Conservation (phyloP, 2,329 filamentous ascomycete species). For the Amesomyces nigricolor region DNA sequence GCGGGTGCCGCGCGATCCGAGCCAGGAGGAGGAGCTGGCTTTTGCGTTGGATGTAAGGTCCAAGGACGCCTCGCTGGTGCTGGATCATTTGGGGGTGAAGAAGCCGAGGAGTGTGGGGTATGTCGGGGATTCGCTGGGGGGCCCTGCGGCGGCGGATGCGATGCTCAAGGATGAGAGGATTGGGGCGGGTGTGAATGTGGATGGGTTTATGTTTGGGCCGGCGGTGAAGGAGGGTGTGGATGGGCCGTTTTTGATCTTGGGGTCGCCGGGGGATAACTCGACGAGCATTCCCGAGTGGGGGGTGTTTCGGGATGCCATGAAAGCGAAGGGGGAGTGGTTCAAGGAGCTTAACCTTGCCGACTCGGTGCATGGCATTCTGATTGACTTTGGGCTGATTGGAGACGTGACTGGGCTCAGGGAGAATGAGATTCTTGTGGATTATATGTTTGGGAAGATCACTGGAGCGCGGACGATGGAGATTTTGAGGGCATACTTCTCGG, state of each 20-base stretch:
- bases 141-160: conserved; percentile 31
- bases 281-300: conserved; percentile 25
- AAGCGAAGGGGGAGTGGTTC: conserved; percentile 27
- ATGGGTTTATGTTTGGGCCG: conserved; percentile 32
- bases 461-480: conserved; percentile 28
- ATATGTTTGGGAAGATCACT: conserved; percentile 27
- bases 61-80: conserved; percentile 29
- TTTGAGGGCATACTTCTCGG: conserved; percentile 27
- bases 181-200: conserved; percentile 34
- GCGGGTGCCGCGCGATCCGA: conserved; percentile 17
- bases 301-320: conserved; percentile 25
- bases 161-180: conserved; percentile 31
- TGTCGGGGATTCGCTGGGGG: conserved; percentile 33
- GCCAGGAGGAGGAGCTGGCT: conserved; percentile 9
- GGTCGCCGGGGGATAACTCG: conserved; percentile 28
- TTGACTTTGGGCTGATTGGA: conserved; percentile 28
- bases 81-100: conserved; percentile 25
- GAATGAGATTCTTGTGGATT: conserved; percentile 19
- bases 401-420: conserved; percentile 24
- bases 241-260: conserved; percentile 31
- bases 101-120: conserved; percentile 24
- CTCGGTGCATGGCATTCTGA: conserved; percentile 30
- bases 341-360: conserved; percentile 28
- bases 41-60: conserved; percentile 25
- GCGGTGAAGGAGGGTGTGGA: conserved; percentile 25